These are phyloP conservation scores for Verticillium dahliae DNA, from an alignment of 2,329 filamentous ascomycete genomes.

Conservation along the genomic window DNA sequence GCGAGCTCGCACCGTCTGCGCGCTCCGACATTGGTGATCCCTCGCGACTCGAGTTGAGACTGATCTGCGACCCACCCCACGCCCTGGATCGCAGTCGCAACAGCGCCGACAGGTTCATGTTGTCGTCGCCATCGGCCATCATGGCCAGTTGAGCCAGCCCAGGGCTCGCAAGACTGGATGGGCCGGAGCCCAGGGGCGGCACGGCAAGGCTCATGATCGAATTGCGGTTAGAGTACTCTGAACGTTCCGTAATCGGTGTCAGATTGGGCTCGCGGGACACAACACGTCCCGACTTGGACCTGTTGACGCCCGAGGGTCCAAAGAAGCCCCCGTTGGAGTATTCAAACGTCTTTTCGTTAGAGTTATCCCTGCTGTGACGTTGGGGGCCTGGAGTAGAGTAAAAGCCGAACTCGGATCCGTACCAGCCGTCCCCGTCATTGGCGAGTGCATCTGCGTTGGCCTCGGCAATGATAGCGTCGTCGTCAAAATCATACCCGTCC, in stretches of 20 bases:
- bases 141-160: constrained; percentile 71
- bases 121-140: constrained; percentile 51
- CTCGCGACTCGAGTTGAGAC: constrained; percentile 50
- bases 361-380: constrained; percentile 36
- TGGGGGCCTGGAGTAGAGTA: constrained; percentile 51
- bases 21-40: constrained; percentile 44
- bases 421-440: constrained; percentile 88
- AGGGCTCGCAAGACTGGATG: constrained; percentile 58
- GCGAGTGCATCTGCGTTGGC: constrained; percentile 92
- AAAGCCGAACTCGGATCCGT: constrained; percentile 94
- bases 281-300: constrained; percentile 66
- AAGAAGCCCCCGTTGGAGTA: constrained; percentile 86
- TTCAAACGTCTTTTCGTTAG: constrained; percentile 36
- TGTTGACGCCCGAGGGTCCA: constrained; percentile 63
- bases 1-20: constrained; percentile 39
- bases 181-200: constrained; percentile 35
- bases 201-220: constrained; percentile 71
- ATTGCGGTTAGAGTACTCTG: constrained; percentile 93
- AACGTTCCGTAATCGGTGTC: constrained; percentile 92
- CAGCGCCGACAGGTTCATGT: constrained; percentile 68
- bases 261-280: constrained; percentile 82
- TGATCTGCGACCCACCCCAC: constrained; percentile 76
- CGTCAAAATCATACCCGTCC: constrained; percentile 64
- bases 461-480: constrained; percentile 88
- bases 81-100: constrained; percentile 67